Conservation (phyloP, 305 asterid species). For the Petunia hybrid region DNA sequence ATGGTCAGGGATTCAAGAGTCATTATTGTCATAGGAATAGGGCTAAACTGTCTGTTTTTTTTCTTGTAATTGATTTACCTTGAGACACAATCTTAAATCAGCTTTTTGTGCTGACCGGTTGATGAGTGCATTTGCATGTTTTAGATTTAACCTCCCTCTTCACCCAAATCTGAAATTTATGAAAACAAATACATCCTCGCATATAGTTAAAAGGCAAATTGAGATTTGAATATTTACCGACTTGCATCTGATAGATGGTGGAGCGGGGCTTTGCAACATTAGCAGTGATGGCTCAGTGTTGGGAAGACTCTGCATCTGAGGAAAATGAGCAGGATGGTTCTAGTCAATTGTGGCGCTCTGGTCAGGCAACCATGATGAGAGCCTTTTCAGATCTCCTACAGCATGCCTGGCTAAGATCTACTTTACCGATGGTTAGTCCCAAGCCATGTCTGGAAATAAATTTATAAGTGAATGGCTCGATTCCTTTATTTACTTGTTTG, state of each 20-base stretch:
- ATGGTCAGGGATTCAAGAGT: background rate
- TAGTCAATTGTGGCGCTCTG: conserved; percentile 39
- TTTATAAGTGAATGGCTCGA: background rate
- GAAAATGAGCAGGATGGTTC: conserved; percentile 41
- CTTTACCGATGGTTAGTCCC: conserved; percentile 45
- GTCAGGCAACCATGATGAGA: conserved; percentile 41
- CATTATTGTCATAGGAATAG: conserved; percentile 9
- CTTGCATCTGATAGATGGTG: conserved; percentile 43
- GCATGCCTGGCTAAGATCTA: conserved; percentile 47
- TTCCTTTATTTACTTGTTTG: conserved; percentile 2
- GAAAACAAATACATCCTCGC: conserved; percentile 13
- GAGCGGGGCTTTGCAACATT: conserved; percentile 54
- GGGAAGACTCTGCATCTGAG: conserved; percentile 47
- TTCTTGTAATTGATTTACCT: conserved; percentile 24
- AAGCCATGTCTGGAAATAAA: conserved; percentile 1
- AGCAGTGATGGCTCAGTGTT: conserved; percentile 51
- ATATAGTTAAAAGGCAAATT: conserved; percentile 16
- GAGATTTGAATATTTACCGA: conserved; percentile 7
- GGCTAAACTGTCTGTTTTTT: background rate
- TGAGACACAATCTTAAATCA: conserved; percentile 20
- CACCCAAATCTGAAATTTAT: conserved; percentile 19
- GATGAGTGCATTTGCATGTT: background rate
- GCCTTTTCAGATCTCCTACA: conserved; percentile 54
- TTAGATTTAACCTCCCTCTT: conserved; percentile 28
- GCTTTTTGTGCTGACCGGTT: background rate